phyloP scores from a whole-genome alignment of 2,329 filamentous ascomycete species.

The Rutstroemia sp. region DNA sequence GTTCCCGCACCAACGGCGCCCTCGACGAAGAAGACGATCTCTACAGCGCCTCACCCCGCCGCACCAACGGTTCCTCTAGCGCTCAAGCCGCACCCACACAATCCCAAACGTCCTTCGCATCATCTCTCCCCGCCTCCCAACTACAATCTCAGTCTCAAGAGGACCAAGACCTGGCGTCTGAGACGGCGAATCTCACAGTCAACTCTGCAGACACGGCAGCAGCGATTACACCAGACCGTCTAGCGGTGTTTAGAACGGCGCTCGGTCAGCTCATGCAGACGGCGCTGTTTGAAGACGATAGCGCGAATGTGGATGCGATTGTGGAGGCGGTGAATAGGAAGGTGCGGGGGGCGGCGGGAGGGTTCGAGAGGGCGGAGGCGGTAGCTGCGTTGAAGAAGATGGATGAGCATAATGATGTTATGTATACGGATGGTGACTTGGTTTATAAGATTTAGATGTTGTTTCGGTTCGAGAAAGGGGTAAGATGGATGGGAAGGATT shows the following conservation, averaged over 20 bases:
- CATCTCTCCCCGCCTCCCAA: slow-evolving; percentile 31
- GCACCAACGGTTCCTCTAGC: background rate
- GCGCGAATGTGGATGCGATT: slow-evolving; percentile 66
- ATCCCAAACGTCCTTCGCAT: slow-evolving; percentile 34
- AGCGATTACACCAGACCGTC: slow-evolving; percentile 44
- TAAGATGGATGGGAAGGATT: background rate
- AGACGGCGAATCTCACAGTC: background rate
- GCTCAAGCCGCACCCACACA: slow-evolving; percentile 14
- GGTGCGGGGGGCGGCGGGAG: slow-evolving; percentile 45
- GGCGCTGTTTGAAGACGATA: slow-evolving; percentile 79
- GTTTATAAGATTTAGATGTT: slow-evolving; percentile 61
- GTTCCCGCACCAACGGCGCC: background rate
- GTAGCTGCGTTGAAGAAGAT: slow-evolving; percentile 70
- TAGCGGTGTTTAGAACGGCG: slow-evolving; percentile 69
- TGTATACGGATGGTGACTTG: slow-evolving; percentile 63
- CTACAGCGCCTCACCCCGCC: slow-evolving; percentile 20
- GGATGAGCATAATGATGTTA: slow-evolving; percentile 81
- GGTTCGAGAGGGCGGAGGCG: slow-evolving; percentile 68
- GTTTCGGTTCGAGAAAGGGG: background rate
- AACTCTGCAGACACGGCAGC: slow-evolving; percentile 19
- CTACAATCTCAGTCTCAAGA: slow-evolving; percentile 15
- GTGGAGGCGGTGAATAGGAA: slow-evolving; percentile 72
- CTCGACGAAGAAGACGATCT: slow-evolving; percentile 32
- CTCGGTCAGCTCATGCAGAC: slow-evolving; percentile 79
- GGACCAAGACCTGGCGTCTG: slow-evolving; percentile 21